Evolutionary conservation across 345 rosid genomes (phyloP).

Genomic region (Populus davidiana): DNA sequence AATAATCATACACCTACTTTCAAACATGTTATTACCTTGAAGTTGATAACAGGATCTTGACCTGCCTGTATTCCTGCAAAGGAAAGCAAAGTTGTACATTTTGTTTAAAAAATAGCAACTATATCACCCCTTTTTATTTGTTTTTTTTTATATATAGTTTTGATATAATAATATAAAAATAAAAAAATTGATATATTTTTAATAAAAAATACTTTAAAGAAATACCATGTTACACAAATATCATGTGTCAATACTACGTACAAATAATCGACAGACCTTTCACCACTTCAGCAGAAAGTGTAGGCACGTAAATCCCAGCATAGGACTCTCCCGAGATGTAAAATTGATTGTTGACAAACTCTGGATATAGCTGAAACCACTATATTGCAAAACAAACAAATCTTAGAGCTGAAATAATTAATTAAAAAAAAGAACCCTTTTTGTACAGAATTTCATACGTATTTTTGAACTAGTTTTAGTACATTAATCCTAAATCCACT

Average conservation of each 20-base stretch:
- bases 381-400: constrained; percentile 10
- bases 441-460: no score
- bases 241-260: background rate
- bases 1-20: no score
- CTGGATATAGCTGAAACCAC: constrained; percentile 48
- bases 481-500: no score
- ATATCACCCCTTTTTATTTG: no score
- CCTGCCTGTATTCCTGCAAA: constrained; percentile 33
- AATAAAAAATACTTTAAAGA: no score
- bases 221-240: background rate
- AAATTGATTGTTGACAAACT: constrained; percentile 42
- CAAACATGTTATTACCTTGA: constrained; percentile 24
- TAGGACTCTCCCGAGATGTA: constrained; percentile 48
- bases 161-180: no score
- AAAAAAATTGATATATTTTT: no score
- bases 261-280: constrained; percentile 15
- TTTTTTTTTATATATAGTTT: no score
- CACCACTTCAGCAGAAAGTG: constrained; percentile 35
- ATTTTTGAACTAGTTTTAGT: no score
- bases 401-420: background rate
- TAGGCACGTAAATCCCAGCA: constrained; percentile 46
- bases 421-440: background rate
- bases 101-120: no score
- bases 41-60: constrained; percentile 31
- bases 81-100: no score